Conservation (phyloP, 257 asterid species). For the Marsdenia floribunda region DNA sequence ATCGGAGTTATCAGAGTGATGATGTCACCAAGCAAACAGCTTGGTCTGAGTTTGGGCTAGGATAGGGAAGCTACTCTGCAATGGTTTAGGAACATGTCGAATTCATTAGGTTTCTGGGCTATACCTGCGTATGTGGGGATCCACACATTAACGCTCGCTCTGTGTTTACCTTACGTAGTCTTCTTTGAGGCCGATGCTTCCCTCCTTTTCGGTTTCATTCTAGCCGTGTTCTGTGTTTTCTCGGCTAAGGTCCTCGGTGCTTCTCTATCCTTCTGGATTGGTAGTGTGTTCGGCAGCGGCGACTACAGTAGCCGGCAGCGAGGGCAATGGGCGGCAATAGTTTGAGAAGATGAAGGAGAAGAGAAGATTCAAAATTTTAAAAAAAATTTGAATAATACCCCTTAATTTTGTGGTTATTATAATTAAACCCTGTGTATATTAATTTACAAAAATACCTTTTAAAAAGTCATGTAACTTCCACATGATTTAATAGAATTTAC, state of each 20-base stretch:
- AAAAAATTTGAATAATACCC: too few species aligned
- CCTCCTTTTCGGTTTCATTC: slow-evolving; percentile 77
- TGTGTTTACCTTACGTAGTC: slow-evolving; percentile 84
- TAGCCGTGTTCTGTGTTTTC: slow-evolving; percentile 81
- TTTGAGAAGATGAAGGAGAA: too few species aligned
- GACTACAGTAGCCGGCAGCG: too few species aligned
- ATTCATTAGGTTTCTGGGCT: slow-evolving; percentile 85
- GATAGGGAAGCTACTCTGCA: slow-evolving; percentile 42
- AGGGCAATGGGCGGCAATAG: too few species aligned
- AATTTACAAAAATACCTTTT: too few species aligned
- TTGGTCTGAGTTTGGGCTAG: slow-evolving; percentile 45
- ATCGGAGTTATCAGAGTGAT: slow-evolving; percentile 35
- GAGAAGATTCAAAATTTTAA: too few species aligned
- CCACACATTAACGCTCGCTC: slow-evolving; percentile 77
- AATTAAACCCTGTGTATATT: too few species aligned
- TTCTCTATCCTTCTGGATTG: slow-evolving; percentile 93
- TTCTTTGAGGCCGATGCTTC: slow-evolving; percentile 96
- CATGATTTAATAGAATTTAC: too few species aligned
- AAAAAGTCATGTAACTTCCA: too few species aligned
- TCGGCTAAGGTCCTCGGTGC: slow-evolving; percentile 91
- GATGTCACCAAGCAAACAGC: slow-evolving; percentile 31
- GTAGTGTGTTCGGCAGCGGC: slow-evolving; percentile 42
- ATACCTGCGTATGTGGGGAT: slow-evolving; percentile 77
- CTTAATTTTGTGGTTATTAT: too few species aligned
- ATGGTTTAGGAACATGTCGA: slow-evolving; percentile 50